Conservation (phyloP, 2,329 filamentous ascomycete species). For the Pseudogymnoascus sp. region DNA sequence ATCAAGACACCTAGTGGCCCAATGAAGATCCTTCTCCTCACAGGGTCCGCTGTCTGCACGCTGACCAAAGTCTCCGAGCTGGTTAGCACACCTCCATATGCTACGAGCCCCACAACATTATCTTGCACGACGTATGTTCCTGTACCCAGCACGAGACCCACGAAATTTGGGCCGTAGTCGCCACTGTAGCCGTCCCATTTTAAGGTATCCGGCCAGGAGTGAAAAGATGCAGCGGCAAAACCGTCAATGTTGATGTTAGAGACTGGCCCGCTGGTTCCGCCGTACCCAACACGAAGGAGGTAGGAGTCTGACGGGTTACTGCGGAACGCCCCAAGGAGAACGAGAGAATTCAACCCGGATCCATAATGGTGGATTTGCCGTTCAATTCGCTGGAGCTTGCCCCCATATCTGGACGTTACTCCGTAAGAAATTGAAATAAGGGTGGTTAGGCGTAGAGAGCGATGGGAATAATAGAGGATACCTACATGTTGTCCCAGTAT, state of each 20-base stretch:
- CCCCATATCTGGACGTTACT: conserved; percentile 6
- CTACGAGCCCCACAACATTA: conserved; percentile 37
- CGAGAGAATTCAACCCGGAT: conserved; percentile 49
- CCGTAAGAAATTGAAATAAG: not conserved
- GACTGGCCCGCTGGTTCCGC: conserved; percentile 44
- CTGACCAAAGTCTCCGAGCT: conserved; percentile 22
- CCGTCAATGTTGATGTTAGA: conserved; percentile 49
- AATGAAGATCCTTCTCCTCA: conserved; percentile 41
- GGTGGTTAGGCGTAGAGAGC: not conserved
- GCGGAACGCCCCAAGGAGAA: conserved; percentile 46
- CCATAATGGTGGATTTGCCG: conserved; percentile 55
- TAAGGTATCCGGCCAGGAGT: conserved; percentile 48
- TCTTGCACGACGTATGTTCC: conserved; percentile 43
- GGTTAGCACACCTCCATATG: conserved; percentile 41
- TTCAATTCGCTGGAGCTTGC: conserved; percentile 35
- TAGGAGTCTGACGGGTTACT: conserved; percentile 40
- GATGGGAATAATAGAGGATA: not conserved
- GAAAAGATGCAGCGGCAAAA: conserved; percentile 48
- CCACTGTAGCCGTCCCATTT: conserved; percentile 50
- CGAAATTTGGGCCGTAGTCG: conserved; percentile 49
- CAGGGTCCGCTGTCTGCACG: conserved; percentile 39
- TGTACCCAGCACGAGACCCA: conserved; percentile 43
- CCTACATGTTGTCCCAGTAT: conserved; percentile 51
- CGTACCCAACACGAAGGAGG: conserved; percentile 46
- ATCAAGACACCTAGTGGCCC: conserved; percentile 38